These are phyloP conservation scores for Coniochaeta sp. DNA, from an alignment of 2,329 filamentous ascomycete species.

Conservation along the genomic window DNA sequence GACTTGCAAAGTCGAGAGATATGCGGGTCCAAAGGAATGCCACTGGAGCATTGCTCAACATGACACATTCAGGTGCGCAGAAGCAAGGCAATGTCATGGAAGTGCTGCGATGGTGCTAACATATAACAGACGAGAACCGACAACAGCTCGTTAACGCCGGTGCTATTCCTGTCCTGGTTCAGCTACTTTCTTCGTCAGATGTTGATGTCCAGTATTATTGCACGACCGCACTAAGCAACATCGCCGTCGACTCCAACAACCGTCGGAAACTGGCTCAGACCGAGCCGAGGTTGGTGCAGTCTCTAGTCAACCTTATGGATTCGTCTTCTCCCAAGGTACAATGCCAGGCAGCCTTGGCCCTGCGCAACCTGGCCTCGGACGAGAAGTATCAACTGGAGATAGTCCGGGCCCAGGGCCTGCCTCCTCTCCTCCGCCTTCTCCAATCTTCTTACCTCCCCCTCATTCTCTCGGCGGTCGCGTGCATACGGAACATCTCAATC, in stretches of 20 bases:
- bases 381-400: conserved; percentile 99
- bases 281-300: conserved; percentile 86
- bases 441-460: conserved; percentile 94
- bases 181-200: conserved; percentile 84
- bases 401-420: conserved; percentile 78
- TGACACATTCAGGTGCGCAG: conserved; percentile 89
- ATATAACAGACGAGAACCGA: conserved; percentile 75
- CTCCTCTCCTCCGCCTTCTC: conserved; percentile 77
- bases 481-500: conserved; percentile 98
- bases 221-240: conserved; percentile 96
- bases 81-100: background rate
- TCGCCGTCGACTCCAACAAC: conserved; percentile 89
- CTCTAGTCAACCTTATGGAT: conserved; percentile 92
- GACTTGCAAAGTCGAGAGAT: conserved; percentile 91
- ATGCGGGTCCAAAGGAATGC: conserved; percentile 98
- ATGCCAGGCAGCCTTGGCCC: conserved; percentile 88
- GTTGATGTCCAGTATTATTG: conserved; percentile 99
- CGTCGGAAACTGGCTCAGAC: conserved; percentile 84
- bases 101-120: conserved; percentile 5
- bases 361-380: conserved; percentile 92
- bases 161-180: conserved; percentile 94
- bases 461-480: conserved; percentile 93
- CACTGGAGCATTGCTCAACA: conserved; percentile 91
- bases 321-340: conserved; percentile 96
- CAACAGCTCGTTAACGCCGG: conserved; percentile 96